These are phyloP conservation scores for Cordyceps cicadae DNA, from an alignment of 2,329 filamentous ascomycete species.

Conservation along the genomic window DNA sequence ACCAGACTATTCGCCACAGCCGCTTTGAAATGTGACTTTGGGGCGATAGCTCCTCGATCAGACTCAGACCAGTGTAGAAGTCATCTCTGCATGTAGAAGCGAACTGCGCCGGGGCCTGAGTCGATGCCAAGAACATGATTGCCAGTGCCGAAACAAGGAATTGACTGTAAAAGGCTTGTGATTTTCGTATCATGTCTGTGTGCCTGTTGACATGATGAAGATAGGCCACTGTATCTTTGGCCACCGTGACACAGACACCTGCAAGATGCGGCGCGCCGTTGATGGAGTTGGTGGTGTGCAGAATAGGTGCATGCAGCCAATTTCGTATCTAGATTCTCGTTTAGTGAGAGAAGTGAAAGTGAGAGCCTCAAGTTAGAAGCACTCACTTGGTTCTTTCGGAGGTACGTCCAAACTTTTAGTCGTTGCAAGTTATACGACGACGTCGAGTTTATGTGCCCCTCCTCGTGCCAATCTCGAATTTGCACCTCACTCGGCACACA, in stretches of 20 bases:
- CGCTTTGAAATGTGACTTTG: slow-evolving; percentile 65
- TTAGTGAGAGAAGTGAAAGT: slow-evolving; percentile 11
- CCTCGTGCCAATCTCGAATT: slow-evolving; percentile 51
- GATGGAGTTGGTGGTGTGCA: slow-evolving; percentile 79
- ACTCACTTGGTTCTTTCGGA: slow-evolving; percentile 68
- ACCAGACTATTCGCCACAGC: slow-evolving; percentile 63
- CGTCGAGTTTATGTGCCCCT: slow-evolving; percentile 43
- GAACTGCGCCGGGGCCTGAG: slow-evolving; percentile 66
- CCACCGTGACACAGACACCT: slow-evolving; percentile 63
- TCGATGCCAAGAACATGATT: slow-evolving; percentile 67
- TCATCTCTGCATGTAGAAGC: slow-evolving; percentile 61
- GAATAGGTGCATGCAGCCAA: slow-evolving; percentile 76
- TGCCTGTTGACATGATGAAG: slow-evolving; percentile 64
- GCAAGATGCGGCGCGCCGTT: slow-evolving; percentile 66
- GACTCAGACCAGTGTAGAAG: slow-evolving; percentile 69
- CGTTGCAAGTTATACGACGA: slow-evolving; percentile 61
- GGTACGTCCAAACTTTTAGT: slow-evolving; percentile 73
- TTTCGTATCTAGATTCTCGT: slow-evolving; percentile 55
- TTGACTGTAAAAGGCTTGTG: slow-evolving; percentile 73
- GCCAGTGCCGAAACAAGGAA: slow-evolving; percentile 69
- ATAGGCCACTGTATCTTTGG: slow-evolving; percentile 68
- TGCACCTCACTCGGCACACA: slow-evolving; percentile 55
- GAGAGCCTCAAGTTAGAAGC: background rate
- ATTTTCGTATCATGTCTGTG: slow-evolving; percentile 60
- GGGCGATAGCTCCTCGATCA: slow-evolving; percentile 63